These are phyloP conservation scores for Catharanthus roseus DNA, from an alignment of 257 asterid species.

Conservation along the genomic window DNA sequence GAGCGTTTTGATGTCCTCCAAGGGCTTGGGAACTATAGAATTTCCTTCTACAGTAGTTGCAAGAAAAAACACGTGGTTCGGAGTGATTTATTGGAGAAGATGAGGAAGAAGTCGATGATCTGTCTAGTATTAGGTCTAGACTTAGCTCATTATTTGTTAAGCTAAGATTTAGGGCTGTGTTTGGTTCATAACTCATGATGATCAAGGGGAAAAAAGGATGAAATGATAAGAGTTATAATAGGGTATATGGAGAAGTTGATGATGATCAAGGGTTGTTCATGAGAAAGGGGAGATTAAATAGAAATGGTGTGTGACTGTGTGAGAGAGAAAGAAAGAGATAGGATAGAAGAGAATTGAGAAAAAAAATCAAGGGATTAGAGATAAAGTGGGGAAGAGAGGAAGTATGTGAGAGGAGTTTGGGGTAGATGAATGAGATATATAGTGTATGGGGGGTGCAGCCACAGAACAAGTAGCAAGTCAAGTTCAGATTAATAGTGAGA, in stretches of 20 bases:
- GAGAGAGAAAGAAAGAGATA: background rate
- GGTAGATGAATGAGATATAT: no score
- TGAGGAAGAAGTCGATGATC: constrained; percentile 27
- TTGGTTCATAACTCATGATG: constrained; percentile 44
- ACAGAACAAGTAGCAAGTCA: constrained; percentile 10
- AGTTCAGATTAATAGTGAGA: no score
- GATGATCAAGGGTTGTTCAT: background rate
- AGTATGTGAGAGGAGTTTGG: background rate
- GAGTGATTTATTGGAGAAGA: constrained; percentile 36
- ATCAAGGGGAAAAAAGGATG: no score
- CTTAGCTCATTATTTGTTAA: constrained; percentile 33
- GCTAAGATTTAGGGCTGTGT: constrained; percentile 47
- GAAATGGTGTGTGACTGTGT: background rate
- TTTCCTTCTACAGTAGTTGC: constrained; percentile 71
- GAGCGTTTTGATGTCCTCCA: constrained; percentile 96
- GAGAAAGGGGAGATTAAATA: constrained; percentile 13
- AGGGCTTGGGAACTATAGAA: constrained; percentile 87
- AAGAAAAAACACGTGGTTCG: constrained; percentile 61
- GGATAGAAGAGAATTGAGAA: constrained; percentile 3
- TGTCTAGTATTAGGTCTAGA: constrained; percentile 39
- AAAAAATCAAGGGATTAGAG: background rate
- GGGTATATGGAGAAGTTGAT: background rate
- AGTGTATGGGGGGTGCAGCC: no score
- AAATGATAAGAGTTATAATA: background rate
- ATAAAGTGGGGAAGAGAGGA: constrained; percentile 6